A percentile compares a stretch with the other conserved stretches of the same genome.
These are phyloP conservation scores for Vicia villosa DNA, from an alignment of 306 rosid genomes.

Conservation along the genomic window DNA sequence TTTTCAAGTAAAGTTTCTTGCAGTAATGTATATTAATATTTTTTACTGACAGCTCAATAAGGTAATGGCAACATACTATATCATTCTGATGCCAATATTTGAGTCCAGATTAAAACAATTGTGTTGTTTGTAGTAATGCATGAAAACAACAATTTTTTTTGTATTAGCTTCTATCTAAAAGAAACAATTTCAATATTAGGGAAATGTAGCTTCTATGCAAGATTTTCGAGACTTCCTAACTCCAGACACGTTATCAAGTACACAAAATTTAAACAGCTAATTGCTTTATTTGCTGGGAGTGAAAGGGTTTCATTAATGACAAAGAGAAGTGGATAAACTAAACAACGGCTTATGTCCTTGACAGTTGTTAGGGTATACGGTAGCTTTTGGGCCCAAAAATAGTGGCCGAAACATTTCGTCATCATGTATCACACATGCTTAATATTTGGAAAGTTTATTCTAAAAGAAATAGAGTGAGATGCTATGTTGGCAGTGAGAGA, in stretches of 20 bases:
- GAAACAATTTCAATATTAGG: not conserved
- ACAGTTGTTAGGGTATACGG: not conserved
- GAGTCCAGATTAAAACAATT: constrained; percentile 3
- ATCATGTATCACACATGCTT: not conserved
- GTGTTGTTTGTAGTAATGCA: not conserved
- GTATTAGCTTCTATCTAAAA: constrained; percentile 4
- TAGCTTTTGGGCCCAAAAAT: not conserved
- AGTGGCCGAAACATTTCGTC: not conserved
- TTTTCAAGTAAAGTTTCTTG: not conserved
- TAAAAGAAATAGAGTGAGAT: not conserved
- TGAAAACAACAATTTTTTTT: constrained; percentile 6
- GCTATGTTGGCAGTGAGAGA: not conserved
- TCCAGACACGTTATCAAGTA: not conserved
- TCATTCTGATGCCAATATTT: not conserved
- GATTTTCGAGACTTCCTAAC: not conserved
- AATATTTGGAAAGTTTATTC: not conserved
- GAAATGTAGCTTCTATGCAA: not conserved
- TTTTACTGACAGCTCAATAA: not conserved
- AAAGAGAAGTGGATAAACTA: constrained; percentile 2
- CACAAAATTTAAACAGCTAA: not conserved
- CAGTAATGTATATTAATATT: not conserved
- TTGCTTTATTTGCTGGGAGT: not conserved
- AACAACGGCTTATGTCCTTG: not conserved
- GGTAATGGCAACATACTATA: constrained; percentile 1
- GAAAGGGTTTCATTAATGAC: not conserved